Conservation (phyloP, 768 basidiomycete species). For the Boletus reticuloceps region DNA sequence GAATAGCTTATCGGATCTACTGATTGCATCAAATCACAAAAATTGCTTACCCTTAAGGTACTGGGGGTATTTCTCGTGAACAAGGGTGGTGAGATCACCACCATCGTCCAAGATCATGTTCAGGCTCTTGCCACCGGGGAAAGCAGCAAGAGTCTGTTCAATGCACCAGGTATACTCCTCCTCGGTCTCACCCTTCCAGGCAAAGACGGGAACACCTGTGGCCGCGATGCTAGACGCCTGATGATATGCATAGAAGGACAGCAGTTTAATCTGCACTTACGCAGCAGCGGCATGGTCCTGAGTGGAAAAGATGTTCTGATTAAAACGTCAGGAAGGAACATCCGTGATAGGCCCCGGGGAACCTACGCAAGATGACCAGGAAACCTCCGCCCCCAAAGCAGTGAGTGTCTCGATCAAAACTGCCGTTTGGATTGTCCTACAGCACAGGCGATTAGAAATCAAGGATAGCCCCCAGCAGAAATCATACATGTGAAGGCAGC, state of each 20-base stretch:
- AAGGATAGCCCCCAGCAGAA: background rate
- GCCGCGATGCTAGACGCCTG: constrained; percentile 73
- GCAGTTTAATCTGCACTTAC: constrained; percentile 42
- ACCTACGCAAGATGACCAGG: constrained; percentile 97
- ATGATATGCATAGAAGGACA: background rate
- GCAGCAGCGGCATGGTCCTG: constrained; percentile 99
- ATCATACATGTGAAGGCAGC: constrained; percentile 93
- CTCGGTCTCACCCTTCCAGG: constrained; percentile 99
- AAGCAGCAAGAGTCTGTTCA: constrained; percentile 90
- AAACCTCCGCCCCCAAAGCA: constrained; percentile 92
- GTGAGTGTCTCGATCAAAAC: constrained; percentile 98
- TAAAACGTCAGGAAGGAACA: background rate
- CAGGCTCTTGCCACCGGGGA: constrained; percentile 75
- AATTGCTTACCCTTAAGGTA: constrained; percentile 63
- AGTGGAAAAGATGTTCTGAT: constrained; percentile 97
- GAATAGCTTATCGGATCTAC: background rate
- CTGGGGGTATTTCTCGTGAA: constrained; percentile 96
- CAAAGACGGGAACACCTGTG: constrained; percentile 97
- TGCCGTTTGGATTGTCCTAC: constrained; percentile 97
- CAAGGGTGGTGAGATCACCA: constrained; percentile 91
- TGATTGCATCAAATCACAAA: background rate
- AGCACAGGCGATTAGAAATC: constrained; percentile 3
- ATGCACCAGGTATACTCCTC: constrained; percentile 99
- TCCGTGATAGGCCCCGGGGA: background rate
- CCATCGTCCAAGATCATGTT: constrained; percentile 99